A percentile compares a stretch with the other conserved stretches of the same genome.
These are phyloP conservation scores for Gracilariopsis chorda DNA, from an alignment of 23 red algal species.

Conservation along the genomic window DNA sequence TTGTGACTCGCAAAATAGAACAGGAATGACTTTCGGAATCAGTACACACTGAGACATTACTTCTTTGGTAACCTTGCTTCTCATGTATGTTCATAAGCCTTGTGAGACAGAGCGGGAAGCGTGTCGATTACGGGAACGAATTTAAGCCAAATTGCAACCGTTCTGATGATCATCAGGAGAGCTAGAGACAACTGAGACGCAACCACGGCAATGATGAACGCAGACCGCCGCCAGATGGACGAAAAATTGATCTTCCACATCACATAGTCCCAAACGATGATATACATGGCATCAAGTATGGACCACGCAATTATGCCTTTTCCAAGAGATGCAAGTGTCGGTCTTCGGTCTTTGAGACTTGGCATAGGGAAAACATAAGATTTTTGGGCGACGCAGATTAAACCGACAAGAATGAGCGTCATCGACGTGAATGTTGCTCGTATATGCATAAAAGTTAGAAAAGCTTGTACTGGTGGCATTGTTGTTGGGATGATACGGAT, in stretches of 20 bases:
- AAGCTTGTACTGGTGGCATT: neutral
- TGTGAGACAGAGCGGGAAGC: no score
- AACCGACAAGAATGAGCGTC: neutral
- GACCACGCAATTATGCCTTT: neutral
- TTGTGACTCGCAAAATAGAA: no score
- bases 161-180: slow-evolving; percentile 10
- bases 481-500: neutral
- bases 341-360: neutral
- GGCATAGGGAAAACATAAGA: neutral
- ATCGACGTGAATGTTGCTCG: neutral
- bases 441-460: slow-evolving; percentile 5
- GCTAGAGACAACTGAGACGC: neutral
- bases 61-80: no score
- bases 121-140: no score
- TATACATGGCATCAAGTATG: neutral
- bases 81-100: no score
- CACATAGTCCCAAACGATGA: neutral
- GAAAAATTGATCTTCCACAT: slow-evolving; percentile 31
- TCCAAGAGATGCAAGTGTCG: neutral
- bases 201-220: neutral
- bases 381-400: neutral
- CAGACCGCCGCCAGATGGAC: neutral
- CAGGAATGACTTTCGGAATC: no score
- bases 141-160: no score
- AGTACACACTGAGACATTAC: no score